phyloP scores from a whole-genome alignment of 441 rosid genomes.

The Gossypium schwendimanii region DNA sequence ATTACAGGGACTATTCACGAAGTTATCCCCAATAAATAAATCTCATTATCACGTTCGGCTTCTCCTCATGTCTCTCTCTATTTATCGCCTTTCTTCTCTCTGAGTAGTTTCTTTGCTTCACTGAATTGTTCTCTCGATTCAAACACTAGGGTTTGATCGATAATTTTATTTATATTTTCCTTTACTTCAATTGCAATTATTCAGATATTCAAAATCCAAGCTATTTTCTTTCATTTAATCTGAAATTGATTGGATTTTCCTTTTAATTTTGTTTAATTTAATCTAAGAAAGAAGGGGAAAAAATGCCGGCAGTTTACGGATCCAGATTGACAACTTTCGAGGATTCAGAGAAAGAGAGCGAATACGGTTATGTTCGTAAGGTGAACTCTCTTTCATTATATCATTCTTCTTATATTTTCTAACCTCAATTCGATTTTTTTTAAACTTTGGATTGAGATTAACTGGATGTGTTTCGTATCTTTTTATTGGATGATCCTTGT shows the following conservation, averaged over 20 bases:
- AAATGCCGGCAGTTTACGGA: slow-evolving; percentile 87
- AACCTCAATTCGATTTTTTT: not conserved
- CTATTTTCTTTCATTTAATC: not conserved
- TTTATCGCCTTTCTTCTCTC: slow-evolving; percentile 12
- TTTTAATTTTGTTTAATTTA: not conserved
- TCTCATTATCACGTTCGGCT: not conserved
- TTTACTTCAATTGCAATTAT: slow-evolving; percentile 4
- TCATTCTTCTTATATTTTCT: not conserved
- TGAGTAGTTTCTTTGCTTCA: slow-evolving; percentile 15
- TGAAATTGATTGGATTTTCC: slow-evolving; percentile 4
- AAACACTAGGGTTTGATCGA: slow-evolving; percentile 14
- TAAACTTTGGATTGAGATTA: not conserved
- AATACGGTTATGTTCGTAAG: slow-evolving; percentile 98
- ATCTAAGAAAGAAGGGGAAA: slow-evolving; percentile 1
- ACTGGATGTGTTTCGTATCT: not conserved
- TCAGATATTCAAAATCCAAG: slow-evolving; percentile 23
- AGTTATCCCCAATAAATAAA: not conserved
- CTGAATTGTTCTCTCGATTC: slow-evolving; percentile 1
- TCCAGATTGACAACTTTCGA: slow-evolving; percentile 89
- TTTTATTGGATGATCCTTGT: not conserved
- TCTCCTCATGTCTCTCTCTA: not conserved
- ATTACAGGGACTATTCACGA: not conserved
- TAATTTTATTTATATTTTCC: slow-evolving; percentile 3
- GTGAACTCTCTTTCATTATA: slow-evolving; percentile 22
- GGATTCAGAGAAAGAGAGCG: slow-evolving; percentile 97